Evolutionary conservation across 805 yeast species (phyloP).

Genomic region (Lachancea thermotolerans): DNA sequence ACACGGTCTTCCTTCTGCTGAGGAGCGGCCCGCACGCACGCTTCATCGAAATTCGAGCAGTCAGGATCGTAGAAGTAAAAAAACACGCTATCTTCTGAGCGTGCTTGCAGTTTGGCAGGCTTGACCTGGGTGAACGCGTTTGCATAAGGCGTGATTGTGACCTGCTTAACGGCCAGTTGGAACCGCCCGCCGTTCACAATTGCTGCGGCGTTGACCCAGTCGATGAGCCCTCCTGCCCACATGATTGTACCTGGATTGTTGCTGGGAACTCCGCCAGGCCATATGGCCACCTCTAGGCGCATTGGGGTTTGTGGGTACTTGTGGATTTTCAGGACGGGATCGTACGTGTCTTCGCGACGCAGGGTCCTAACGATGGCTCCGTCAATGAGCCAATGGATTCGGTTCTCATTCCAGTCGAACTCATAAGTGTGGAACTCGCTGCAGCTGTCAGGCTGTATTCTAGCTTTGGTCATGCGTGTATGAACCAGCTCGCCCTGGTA

Average conservation of each 20-base stretch:
- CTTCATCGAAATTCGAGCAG: constrained; percentile 1
- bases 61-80: constrained; percentile 4
- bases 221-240: constrained; percentile 85
- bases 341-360: constrained; percentile 53
- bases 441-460: constrained; percentile 43
- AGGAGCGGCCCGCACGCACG: background rate
- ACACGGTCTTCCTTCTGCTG: background rate
- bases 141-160: constrained; percentile 57
- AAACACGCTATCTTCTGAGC: background rate
- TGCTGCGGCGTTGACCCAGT: constrained; percentile 73
- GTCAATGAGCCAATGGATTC: constrained; percentile 65
- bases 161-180: constrained; percentile 52
- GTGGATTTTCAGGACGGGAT: constrained; percentile 46
- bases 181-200: constrained; percentile 68
- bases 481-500: constrained; percentile 67
- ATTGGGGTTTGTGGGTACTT: constrained; percentile 71
- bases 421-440: constrained; percentile 67
- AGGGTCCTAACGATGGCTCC: constrained; percentile 60
- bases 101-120: background rate
- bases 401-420: constrained; percentile 75
- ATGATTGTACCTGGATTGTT: constrained; percentile 58
- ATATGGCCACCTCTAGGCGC: constrained; percentile 64
- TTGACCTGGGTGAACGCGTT: background rate
- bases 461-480: constrained; percentile 39
- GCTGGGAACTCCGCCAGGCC: constrained; percentile 64